Conservation (phyloP, 1,284 basidiomycete genomes). For the Phylloporus gajari region DNA sequence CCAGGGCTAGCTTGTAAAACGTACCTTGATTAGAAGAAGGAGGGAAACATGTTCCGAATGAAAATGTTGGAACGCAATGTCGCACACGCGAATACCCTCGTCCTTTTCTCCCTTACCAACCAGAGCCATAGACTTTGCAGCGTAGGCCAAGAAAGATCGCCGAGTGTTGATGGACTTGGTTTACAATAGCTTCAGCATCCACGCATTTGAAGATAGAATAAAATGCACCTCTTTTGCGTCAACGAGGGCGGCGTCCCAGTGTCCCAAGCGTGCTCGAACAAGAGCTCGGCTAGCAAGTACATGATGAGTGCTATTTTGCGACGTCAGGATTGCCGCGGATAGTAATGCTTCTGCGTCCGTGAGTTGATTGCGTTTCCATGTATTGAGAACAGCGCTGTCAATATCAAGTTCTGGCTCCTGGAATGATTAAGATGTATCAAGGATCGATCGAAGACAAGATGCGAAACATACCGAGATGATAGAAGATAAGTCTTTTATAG, state of each 20-base stretch:
- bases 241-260: constrained; percentile 1
- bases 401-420: background rate
- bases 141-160: constrained; percentile 12
- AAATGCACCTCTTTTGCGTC: constrained; percentile 15
- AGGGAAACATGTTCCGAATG: background rate
- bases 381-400: background rate
- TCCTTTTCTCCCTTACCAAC: background rate
- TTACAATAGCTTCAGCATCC: background rate
- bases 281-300: constrained; percentile 16
- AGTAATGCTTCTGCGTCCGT: background rate
- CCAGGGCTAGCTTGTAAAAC: background rate
- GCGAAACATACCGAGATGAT: no score
- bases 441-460: no score
- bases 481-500: background rate
- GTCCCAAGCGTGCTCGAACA: constrained; percentile 1
- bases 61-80: background rate
- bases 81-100: background rate
- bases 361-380: background rate
- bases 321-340: background rate
- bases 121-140: constrained; percentile 8
- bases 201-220: no score
- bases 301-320: background rate
- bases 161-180: constrained; percentile 4
- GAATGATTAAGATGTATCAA: no score
- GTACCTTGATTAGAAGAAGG: background rate